These are phyloP conservation scores for Sequoiadendron giganteum DNA, from an alignment of 75 land plant genomes.

Conservation along the genomic window DNA sequence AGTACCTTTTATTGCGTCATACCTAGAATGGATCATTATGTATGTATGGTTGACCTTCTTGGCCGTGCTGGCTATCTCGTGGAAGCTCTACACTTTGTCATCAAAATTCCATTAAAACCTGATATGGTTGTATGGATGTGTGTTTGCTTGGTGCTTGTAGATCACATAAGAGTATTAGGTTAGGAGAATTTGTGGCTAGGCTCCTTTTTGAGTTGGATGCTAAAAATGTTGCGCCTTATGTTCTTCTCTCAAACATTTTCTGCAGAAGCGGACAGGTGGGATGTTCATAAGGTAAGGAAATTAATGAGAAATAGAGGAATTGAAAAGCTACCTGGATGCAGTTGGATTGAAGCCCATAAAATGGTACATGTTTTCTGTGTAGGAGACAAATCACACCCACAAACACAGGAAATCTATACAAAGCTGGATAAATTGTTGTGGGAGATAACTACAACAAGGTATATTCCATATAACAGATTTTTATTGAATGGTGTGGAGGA, in stretches of 20 bases:
- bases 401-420: constrained; percentile 2
- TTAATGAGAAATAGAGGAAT: constrained; percentile 8
- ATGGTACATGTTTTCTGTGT: constrained; percentile 3
- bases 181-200: constrained; percentile 15
- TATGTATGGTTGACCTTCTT: constrained; percentile 20
- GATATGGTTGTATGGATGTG: constrained; percentile 11
- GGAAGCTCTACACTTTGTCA: constrained; percentile 15
- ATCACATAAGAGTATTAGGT: constrained; percentile 8
- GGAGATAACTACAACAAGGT: background rate
- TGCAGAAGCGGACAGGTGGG: constrained; percentile 14
- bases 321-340: constrained; percentile 17
- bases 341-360: constrained; percentile 24
- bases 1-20: background rate
- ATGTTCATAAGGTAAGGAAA: constrained; percentile 11
- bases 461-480: background rate
- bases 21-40: constrained; percentile 11
- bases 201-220: constrained; percentile 12
- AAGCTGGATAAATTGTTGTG: background rate
- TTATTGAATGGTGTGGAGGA: background rate
- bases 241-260: constrained; percentile 14
- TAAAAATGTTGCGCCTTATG: constrained; percentile 5
- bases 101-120: constrained; percentile 17
- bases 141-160: constrained; percentile 20
- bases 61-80: constrained; percentile 19
- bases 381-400: constrained; percentile 4